These are phyloP conservation scores for Nyctanthes arbortristis DNA, from an alignment of 257 asterid genomes.

Conservation along the genomic window DNA sequence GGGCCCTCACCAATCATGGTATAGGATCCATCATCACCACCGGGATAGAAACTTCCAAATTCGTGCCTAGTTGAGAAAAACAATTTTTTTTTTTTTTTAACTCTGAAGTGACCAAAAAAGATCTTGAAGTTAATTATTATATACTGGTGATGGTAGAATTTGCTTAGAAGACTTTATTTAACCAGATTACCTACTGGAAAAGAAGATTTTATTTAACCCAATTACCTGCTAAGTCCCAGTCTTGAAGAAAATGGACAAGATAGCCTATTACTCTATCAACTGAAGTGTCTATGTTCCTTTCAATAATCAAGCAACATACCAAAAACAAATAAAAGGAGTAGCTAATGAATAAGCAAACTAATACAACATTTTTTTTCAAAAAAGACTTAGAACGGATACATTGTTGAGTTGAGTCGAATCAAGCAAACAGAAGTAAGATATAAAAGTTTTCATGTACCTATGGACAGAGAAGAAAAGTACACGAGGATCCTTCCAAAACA, in stretches of 20 bases:
- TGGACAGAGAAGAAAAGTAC: conserved; percentile 98
- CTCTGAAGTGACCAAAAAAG: conserved; percentile 11
- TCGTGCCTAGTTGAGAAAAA: conserved; percentile 57
- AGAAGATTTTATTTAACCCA: neutral
- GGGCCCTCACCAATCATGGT: conserved; percentile 83
- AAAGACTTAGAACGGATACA: neutral
- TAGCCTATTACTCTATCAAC: neutral
- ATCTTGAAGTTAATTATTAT: conserved; percentile 1
- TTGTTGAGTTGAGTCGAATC: neutral
- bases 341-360: neutral
- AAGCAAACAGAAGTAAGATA: neutral
- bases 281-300: neutral
- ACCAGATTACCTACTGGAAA: neutral
- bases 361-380: neutral
- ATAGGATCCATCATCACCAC: conserved; percentile 74
- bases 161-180: neutral
- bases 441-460: conserved; percentile 47
- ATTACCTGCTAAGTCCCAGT: neutral
- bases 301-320: neutral
- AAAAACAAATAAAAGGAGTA: neutral
- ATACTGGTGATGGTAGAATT: neutral
- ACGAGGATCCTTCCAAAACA: conserved; percentile 83
- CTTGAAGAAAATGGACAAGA: neutral
- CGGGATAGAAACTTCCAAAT: conserved; percentile 74
- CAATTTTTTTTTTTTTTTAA: conserved; percentile 10